Percentiles rank a stretch among this genome's conserved stretches.
phyloP scores from a whole-genome alignment of 768 basidiomycete genomes.

The Trametes coccinea region DNA sequence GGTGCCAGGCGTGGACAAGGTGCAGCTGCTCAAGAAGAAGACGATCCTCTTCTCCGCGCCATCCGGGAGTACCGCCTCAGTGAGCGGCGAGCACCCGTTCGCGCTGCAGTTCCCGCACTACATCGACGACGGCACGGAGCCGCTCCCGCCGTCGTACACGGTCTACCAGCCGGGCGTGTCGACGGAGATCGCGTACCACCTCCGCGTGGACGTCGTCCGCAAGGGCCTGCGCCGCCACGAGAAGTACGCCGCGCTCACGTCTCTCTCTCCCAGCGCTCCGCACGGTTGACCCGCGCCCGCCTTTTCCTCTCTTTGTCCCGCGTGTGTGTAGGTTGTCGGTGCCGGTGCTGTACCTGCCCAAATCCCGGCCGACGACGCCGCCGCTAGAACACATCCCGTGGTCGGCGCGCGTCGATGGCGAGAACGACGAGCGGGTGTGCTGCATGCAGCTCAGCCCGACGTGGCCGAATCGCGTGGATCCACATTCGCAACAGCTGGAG shows the following conservation, averaged over 20 bases:
- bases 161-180: conserved; percentile 33
- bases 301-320: neutral
- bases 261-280: neutral
- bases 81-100: conserved; percentile 37
- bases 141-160: conserved; percentile 43
- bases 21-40: conserved; percentile 32
- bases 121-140: conserved; percentile 30
- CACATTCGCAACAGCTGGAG: conserved; percentile 5
- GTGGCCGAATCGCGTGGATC: conserved; percentile 18
- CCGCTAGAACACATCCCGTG: conserved; percentile 36
- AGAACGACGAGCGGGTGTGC: conserved; percentile 34
- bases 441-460: conserved; percentile 26
- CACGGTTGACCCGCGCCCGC: conserved; percentile 5
- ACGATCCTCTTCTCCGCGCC: conserved; percentile 32
- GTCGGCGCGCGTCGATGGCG: conserved; percentile 24
- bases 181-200: conserved; percentile 37
- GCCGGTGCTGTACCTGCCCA: conserved; percentile 46
- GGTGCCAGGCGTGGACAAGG: conserved; percentile 29
- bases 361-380: conserved; percentile 40
- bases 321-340: conserved; percentile 26
- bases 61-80: conserved; percentile 17
- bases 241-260: conserved; percentile 32
- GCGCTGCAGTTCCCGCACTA: conserved; percentile 42
- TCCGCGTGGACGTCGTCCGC: conserved; percentile 41
- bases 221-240: conserved; percentile 43